Conservation (phyloP, 1,284 basidiomycete species). For the Chalciporus sp. region DNA sequence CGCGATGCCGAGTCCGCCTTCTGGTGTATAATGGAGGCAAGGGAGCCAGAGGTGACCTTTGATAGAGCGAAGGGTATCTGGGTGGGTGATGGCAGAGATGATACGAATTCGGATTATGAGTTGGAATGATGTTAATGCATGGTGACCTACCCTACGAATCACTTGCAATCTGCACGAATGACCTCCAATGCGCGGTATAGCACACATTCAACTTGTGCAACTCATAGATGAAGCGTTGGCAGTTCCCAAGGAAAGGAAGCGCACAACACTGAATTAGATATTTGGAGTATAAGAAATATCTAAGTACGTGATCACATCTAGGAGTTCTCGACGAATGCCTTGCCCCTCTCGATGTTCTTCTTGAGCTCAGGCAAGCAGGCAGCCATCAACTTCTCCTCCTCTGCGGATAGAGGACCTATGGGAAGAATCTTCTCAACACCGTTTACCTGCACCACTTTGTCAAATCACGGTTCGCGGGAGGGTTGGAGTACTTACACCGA, state of each 20-base stretch:
- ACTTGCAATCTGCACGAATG: too few relatives aligned
- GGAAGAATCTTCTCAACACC: slow-evolving; percentile 92
- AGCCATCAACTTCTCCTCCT: slow-evolving; percentile 86
- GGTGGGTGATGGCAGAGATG: neutral
- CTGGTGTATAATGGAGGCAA: slow-evolving; percentile 41
- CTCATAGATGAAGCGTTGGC: too few relatives aligned
- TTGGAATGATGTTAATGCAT: neutral
- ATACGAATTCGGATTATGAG: neutral
- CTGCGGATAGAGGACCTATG: slow-evolving; percentile 72
- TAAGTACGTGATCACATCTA: slow-evolving; percentile 29
- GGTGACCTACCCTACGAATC: too few relatives aligned
- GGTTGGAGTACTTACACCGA: slow-evolving; percentile 66
- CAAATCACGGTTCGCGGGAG: neutral
- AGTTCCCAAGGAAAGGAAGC: too few relatives aligned
- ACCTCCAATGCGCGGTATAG: too few relatives aligned
- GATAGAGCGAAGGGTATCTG: slow-evolving; percentile 13
- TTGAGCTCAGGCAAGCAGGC: slow-evolving; percentile 91
- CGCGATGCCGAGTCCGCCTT: slow-evolving; percentile 63
- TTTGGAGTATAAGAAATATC: slow-evolving; percentile 21
- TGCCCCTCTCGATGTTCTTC: slow-evolving; percentile 98
- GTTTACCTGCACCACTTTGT: slow-evolving; percentile 53
- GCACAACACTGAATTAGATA: slow-evolving; percentile 21
- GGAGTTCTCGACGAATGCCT: slow-evolving; percentile 64
- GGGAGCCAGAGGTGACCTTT: neutral
- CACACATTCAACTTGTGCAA: too few relatives aligned